A percentile compares a stretch with the other conserved stretches of the same genome.
Conservation (phyloP, 306 rosid species). For the Quercus variabilis region DNA sequence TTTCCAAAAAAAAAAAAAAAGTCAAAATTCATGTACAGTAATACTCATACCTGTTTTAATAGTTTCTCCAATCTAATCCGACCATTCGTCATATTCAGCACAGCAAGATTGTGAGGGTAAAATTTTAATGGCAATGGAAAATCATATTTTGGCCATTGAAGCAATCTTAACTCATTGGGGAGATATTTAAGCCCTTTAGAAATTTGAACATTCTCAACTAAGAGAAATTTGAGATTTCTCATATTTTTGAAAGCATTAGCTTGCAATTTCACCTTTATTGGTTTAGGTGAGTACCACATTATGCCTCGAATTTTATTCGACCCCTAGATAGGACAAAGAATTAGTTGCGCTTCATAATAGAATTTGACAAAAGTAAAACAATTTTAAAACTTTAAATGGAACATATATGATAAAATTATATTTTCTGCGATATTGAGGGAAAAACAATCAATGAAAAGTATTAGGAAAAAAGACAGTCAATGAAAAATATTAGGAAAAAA, state of each 20-base stretch:
- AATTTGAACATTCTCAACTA: slow-evolving; percentile 2
- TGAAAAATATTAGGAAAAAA: too few relatives aligned
- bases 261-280: slow-evolving; percentile 3
- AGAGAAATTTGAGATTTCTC: slow-evolving; percentile 12
- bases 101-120: too few relatives aligned
- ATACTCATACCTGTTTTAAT: not conserved
- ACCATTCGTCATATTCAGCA: not conserved
- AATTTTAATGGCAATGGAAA: not conserved
- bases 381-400: too few relatives aligned
- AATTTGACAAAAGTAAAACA: too few relatives aligned
- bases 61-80: not conserved
- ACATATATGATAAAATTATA: too few relatives aligned
- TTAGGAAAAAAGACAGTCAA: not conserved
- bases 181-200: not conserved
- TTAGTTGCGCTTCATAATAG: not conserved
- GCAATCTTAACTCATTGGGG: slow-evolving; percentile 10
- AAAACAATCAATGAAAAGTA: not conserved
- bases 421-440: too few relatives aligned
- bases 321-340: not conserved
- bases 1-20: not conserved
- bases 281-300: not conserved
- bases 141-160: slow-evolving; percentile 13
- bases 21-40: not conserved
- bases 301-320: not conserved
- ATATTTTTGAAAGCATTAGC: slow-evolving; percentile 17